phyloP scores from a whole-genome alignment of 257 asterid species.

The Buddleja alternifolia region DNA sequence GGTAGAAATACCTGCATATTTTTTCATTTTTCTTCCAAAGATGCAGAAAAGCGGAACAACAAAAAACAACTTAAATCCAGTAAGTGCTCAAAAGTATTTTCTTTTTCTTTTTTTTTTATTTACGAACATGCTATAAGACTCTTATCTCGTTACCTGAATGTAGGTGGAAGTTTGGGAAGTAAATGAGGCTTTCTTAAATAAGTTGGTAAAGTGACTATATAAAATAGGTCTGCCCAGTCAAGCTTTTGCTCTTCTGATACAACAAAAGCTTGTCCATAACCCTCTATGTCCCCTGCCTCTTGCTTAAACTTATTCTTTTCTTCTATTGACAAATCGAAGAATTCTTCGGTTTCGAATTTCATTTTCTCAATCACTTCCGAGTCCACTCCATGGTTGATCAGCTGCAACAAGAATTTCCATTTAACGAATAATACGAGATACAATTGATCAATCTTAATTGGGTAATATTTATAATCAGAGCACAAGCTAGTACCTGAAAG shows the following conservation, averaged over 20 bases:
- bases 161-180: conserved; percentile 51
- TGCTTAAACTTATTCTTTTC: conserved; percentile 52
- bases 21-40: no score
- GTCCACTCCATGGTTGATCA: conserved; percentile 65
- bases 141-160: conserved; percentile 42
- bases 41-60: no score
- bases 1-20: no score
- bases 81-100: no score
- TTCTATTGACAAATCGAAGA: conserved; percentile 56
- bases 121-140: no score
- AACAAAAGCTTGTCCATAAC: conserved; percentile 67
- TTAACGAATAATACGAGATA: no score
- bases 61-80: no score
- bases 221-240: conserved; percentile 64
- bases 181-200: conserved; percentile 49
- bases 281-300: conserved; percentile 40
- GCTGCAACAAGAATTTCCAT: conserved; percentile 25
- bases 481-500: conserved; percentile 46
- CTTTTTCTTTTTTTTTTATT: no score
- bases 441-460: no score
- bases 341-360: conserved; percentile 41
- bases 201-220: conserved; percentile 36
- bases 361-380: conserved; percentile 35
- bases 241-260: conserved; percentile 67
- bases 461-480: no score